phyloP scores from a whole-genome alignment of 306 rosid species.

The barrel medic (Medicago truncatula) region MtrunA17r5.0-ANR NC_053044.1:40050501-40051000 shows the following conservation, averaged over 20 bases:
- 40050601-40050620: background rate
- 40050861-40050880: conserved; percentile 1
- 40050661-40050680: conserved; percentile 1
- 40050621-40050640: background rate
- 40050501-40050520: background rate
- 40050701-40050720: background rate
- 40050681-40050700: background rate
- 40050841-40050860: conserved; percentile 33
- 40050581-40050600: background rate
- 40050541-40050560: background rate
- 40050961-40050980: too few relatives aligned
- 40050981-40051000: too few relatives aligned
- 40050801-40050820: conserved; percentile 86
- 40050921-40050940: conserved; percentile 7
- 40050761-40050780: conserved; percentile 91
- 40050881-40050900: background rate
- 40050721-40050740: conserved; percentile 4
- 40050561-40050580: background rate
- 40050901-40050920: background rate
- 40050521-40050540: background rate
- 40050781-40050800: conserved; percentile 93
- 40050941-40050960: background rate
- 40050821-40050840: conserved; percentile 56
- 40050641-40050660: conserved; percentile 19
- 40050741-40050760: conserved; percentile 53